Percentiles rank a stretch among this genome's conserved stretches.
Conservation (phyloP, 202 grass and related monocot species). For the Alloteropsis angusta region DNA sequence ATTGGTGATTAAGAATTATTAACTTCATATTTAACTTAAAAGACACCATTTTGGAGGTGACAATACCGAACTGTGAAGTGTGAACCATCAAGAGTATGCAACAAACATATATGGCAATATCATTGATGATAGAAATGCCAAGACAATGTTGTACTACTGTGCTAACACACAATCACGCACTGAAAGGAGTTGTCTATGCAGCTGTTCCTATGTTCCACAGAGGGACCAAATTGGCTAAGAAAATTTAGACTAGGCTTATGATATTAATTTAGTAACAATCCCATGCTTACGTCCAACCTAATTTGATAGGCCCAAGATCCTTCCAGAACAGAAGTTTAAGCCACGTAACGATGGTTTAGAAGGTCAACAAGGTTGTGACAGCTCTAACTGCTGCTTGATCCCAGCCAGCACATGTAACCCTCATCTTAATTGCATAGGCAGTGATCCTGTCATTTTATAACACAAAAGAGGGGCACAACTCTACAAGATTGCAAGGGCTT, state of each 20-base stretch:
- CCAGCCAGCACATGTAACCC: neutral
- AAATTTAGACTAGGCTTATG: neutral
- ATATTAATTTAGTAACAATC: conserved; percentile 3
- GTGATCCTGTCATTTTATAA: neutral
- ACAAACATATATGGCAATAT: neutral
- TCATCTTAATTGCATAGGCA: neutral
- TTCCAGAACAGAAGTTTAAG: conserved; percentile 5
- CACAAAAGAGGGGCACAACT: neutral
- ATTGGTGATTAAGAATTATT: conserved; percentile 4
- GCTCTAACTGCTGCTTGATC: neutral
- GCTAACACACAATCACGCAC: neutral
- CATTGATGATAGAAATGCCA: conserved; percentile 7
- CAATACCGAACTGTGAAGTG: neutral
- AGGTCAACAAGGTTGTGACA: neutral
- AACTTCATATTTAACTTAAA: conserved; percentile 14
- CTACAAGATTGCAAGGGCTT: neutral
- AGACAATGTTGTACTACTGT: neutral
- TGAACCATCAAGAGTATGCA: neutral
- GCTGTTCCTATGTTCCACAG: neutral
- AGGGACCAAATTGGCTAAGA: neutral
- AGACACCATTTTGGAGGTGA: neutral
- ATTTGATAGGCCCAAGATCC: conserved; percentile 4
- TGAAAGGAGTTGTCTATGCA: neutral
- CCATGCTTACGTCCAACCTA: neutral
- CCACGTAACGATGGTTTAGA: neutral